Conservation (phyloP, 1,284 basidiomycete genomes). For the Leccinum subatratum region DNA sequence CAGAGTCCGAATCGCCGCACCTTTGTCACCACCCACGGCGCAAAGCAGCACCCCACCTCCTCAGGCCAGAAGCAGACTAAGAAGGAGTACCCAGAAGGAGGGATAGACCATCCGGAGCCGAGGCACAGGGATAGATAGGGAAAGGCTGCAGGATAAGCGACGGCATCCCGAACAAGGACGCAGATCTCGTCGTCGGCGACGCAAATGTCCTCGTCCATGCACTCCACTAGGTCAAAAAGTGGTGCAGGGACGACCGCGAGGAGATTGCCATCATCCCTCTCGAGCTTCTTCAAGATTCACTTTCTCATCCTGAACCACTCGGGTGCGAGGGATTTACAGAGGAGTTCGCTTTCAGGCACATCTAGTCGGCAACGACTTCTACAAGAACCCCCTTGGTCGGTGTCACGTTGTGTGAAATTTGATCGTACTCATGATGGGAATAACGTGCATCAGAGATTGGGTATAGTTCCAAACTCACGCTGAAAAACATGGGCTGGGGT, state of each 20-base stretch:
- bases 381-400: conserved; percentile 76
- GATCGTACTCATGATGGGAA: conserved; percentile 7
- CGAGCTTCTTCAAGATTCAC: conserved; percentile 90
- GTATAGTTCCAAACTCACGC: conserved; percentile 83
- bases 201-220: conserved; percentile 84
- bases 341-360: conserved; percentile 99
- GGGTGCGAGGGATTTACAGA: conserved; percentile 95
- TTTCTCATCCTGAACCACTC: conserved; percentile 92
- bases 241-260: conserved; percentile 68
- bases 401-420: conserved; percentile 7
- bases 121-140: conserved; percentile 23
- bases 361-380: conserved; percentile 89
- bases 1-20: conserved; percentile 35
- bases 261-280: conserved; percentile 78
- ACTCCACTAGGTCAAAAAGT: conserved; percentile 73
- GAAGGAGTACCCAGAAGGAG: conserved; percentile 31
- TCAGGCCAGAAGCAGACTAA: conserved; percentile 26
- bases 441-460: conserved; percentile 64
- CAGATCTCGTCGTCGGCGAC: conserved; percentile 76
- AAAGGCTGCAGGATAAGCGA: conserved; percentile 36
- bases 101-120: conserved; percentile 27
- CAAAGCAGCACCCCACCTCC: conserved; percentile 27
- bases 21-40: conserved; percentile 26
- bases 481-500: conserved; percentile 98
- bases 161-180: conserved; percentile 47